Evolutionary conservation across 371 early-diverging fungal genomes (phyloP).

Genomic region (Rhizomucor pusillus): DNA sequence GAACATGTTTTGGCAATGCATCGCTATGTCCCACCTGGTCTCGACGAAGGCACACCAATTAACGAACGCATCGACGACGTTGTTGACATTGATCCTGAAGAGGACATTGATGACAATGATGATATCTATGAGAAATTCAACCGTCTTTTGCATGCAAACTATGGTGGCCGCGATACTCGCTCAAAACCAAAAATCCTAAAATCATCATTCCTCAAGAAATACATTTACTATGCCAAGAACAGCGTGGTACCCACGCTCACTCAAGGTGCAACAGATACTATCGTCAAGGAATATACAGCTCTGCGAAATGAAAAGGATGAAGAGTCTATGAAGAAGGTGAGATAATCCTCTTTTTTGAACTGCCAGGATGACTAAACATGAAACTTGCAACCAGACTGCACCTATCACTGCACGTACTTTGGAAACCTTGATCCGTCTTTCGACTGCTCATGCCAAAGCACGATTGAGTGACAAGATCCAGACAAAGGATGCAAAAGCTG

Average conservation of each 20-base stretch:
- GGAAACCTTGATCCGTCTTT: constrained; percentile 98
- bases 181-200: constrained; percentile 61
- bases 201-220: constrained; percentile 78
- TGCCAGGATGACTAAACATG: background rate
- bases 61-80: constrained; percentile 58
- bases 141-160: constrained; percentile 57
- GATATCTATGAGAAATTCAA: constrained; percentile 84
- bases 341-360: background rate
- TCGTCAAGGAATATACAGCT: constrained; percentile 78
- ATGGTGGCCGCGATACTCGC: constrained; percentile 23
- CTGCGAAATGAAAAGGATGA: constrained; percentile 66
- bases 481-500: constrained; percentile 83
- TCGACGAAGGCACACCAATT: constrained; percentile 84
- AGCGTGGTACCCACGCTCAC: constrained; percentile 70
- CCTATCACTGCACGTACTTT: constrained; percentile 99
- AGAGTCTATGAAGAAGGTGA: constrained; percentile 53
- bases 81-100: constrained; percentile 48
- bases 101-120: constrained; percentile 45
- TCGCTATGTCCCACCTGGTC: constrained; percentile 82
- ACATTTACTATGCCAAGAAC: constrained; percentile 82
- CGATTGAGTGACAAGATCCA: constrained; percentile 84
- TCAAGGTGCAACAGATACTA: constrained; percentile 73
- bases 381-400: constrained; percentile 36
- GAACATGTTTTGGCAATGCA: constrained; percentile 93
- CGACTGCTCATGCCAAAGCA: constrained; percentile 98